Percentiles rank a stretch among this genome's conserved stretches.
phyloP scores from a whole-genome alignment of 495 filamentous ascomycete species.

The Chaetomium tenue region DNA sequence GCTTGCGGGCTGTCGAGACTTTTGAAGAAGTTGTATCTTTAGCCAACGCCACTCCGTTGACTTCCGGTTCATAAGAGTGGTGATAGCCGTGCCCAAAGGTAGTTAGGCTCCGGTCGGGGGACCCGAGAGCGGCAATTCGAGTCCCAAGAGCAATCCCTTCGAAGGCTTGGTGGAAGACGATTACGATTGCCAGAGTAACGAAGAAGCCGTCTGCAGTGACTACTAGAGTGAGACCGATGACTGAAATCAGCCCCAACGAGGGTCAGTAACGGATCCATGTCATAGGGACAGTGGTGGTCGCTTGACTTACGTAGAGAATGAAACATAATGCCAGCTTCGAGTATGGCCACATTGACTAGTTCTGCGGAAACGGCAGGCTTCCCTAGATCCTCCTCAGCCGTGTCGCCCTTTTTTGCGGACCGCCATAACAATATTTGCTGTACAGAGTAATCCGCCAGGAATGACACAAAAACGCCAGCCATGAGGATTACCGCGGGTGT shows the following conservation, averaged over 20 bases:
- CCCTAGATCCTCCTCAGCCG: too few relatives aligned
- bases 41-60: neutral
- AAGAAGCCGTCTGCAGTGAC: slow-evolving; percentile 58
- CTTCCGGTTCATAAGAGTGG: slow-evolving; percentile 15
- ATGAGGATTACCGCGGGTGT: slow-evolving; percentile 62
- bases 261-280: too few relatives aligned
- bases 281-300: too few relatives aligned
- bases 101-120: slow-evolving; percentile 3
- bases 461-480: slow-evolving; percentile 64
- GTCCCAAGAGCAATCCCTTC: slow-evolving; percentile 78
- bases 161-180: slow-evolving; percentile 70
- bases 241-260: slow-evolving; percentile 43
- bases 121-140: slow-evolving; percentile 53
- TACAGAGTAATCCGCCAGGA: slow-evolving; percentile 58
- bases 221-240: slow-evolving; percentile 60
- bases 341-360: slow-evolving; percentile 58
- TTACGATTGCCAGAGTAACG: slow-evolving; percentile 55
- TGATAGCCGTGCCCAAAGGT: slow-evolving; percentile 23
- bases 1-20: slow-evolving; percentile 30
- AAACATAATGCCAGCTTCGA: slow-evolving; percentile 71
- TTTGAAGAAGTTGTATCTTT: too few relatives aligned
- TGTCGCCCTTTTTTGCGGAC: too few relatives aligned
- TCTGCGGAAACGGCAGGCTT: slow-evolving; percentile 19
- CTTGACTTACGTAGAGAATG: slow-evolving; percentile 57
- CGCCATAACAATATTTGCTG: slow-evolving; percentile 48